Percentiles rank a stretch among this genome's conserved stretches.
These are phyloP conservation scores for Colletotrichum abscissum DNA, from an alignment of 2,329 filamentous ascomycete species.

Conservation along the genomic window DNA sequence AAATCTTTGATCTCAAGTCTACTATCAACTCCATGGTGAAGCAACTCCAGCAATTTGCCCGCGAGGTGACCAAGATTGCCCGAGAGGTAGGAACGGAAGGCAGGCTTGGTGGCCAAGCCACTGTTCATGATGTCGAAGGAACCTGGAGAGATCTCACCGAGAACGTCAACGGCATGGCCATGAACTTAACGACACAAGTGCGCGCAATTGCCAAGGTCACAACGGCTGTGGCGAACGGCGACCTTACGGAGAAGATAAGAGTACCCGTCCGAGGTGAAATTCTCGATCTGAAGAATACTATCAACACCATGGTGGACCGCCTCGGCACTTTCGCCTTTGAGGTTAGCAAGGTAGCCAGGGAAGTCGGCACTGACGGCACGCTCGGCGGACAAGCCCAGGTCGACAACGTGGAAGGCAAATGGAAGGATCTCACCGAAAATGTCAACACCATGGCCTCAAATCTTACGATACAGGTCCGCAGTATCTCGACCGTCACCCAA, in stretches of 20 bases:
- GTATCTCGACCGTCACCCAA: conserved; percentile 93
- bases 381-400: conserved; percentile 94
- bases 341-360: conserved; percentile 93
- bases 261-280: conserved; percentile 96
- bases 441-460: conserved; percentile 83
- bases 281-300: conserved; percentile 93
- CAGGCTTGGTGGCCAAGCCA: conserved; percentile 92
- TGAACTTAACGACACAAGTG: conserved; percentile 97
- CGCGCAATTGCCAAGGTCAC: conserved; percentile 97
- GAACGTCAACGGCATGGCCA: conserved; percentile 98
- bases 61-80: conserved; percentile 96
- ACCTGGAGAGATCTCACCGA: conserved; percentile 97
- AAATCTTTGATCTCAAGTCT: conserved; percentile 94
- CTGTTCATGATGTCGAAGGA: conserved; percentile 94
- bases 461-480: conserved; percentile 81
- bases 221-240: conserved; percentile 92
- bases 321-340: conserved; percentile 96
- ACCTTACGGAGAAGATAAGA: conserved; percentile 95
- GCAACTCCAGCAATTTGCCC: conserved; percentile 94
- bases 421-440: conserved; percentile 95
- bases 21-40: conserved; percentile 99
- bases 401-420: conserved; percentile 95
- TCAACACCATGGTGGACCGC: conserved; percentile 99
- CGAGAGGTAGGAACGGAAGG: conserved; percentile 97
- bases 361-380: conserved; percentile 96